A percentile compares a stretch with the other conserved stretches of the same genome.
phyloP scores from a whole-genome alignment of 495 filamentous ascomycete species.

The Aeminium ludgeri region DNA sequence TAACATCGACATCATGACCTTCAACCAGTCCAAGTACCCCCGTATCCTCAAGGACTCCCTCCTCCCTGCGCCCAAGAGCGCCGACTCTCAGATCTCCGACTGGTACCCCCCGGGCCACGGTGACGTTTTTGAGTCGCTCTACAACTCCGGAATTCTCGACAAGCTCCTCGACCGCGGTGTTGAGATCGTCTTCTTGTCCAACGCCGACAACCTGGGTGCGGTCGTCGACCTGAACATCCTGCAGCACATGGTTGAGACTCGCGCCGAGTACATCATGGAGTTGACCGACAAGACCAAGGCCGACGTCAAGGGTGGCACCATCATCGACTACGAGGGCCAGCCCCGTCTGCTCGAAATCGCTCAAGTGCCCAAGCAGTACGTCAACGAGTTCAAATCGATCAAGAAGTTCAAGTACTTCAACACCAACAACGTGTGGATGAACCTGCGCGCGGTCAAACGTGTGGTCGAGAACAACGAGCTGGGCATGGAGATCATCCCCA shows the following conservation, averaged over 20 bases:
- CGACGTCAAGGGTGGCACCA: constrained; percentile 99
- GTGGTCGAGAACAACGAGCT: constrained; percentile 97
- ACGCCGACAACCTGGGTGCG: constrained; percentile 95
- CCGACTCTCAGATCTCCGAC: constrained; percentile 75
- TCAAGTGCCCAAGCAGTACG: constrained; percentile 99
- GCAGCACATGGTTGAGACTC: constrained; percentile 95
- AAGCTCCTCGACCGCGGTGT: constrained; percentile 86
- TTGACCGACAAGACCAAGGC: constrained; percentile 99
- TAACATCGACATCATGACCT: constrained; percentile 97
- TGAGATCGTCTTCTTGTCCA: constrained; percentile 97
- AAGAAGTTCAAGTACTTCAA: constrained; percentile 99
- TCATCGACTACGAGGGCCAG: constrained; percentile 96
- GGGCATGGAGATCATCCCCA: constrained; percentile 99
- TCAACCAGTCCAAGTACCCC: constrained; percentile 98
- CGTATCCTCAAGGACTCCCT: constrained; percentile 96
- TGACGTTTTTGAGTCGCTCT: constrained; percentile 98
- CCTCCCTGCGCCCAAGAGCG: constrained; percentile 82
- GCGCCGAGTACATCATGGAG: constrained; percentile 98
- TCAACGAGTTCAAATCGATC: constrained; percentile 99
- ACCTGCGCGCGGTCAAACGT: constrained; percentile 91
- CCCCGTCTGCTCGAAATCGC: constrained; percentile 95
- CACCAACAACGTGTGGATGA: constrained; percentile 99
- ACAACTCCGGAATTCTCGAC: constrained; percentile 97
- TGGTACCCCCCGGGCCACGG: constrained; percentile 99
- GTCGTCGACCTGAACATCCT: constrained; percentile 95